phyloP scores from a whole-genome alignment of 2,329 filamentous ascomycete species.

The Scytalidium lignicola region DNA sequence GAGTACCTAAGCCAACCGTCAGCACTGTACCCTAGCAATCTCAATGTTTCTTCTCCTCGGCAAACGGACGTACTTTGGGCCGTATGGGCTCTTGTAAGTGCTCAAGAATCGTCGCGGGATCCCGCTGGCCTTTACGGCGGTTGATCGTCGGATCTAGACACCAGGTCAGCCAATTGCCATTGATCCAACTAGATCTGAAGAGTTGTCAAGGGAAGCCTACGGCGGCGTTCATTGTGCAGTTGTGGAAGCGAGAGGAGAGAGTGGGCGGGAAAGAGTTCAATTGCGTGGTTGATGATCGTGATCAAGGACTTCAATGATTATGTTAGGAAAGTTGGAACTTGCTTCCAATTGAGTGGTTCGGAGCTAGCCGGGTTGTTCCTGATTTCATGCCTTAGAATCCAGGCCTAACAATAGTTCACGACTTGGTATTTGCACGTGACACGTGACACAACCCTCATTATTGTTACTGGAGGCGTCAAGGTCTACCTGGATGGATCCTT shows the following conservation, averaged over 20 bases:
- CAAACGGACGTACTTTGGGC: conserved; percentile 53
- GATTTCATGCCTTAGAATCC: not conserved
- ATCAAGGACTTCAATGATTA: not conserved
- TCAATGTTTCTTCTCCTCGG: conserved; percentile 8
- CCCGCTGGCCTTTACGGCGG: not conserved
- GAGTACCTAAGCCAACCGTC: conserved; percentile 44
- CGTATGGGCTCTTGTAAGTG: conserved; percentile 57
- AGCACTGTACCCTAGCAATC: conserved; percentile 29
- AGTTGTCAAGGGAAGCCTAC: not conserved
- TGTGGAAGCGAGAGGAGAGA: not conserved
- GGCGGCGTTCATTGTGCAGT: not conserved
- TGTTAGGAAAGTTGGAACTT: not conserved
- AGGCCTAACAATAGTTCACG: not conserved
- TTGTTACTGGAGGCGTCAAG: no score
- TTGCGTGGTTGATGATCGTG: not conserved
- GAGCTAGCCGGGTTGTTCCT: not conserved
- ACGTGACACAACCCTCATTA: no score
- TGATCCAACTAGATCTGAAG: not conserved
- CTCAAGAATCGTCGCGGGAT: not conserved
- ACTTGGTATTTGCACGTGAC: no score
- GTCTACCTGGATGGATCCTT: no score
- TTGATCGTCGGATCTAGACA: not conserved
- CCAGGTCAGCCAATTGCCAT: not conserved
- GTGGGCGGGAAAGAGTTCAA: not conserved
- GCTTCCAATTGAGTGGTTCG: not conserved